Evolutionary conservation across 2,329 filamentous ascomycete species (phyloP).

Genomic region (Diaporthe sp.): DNA sequence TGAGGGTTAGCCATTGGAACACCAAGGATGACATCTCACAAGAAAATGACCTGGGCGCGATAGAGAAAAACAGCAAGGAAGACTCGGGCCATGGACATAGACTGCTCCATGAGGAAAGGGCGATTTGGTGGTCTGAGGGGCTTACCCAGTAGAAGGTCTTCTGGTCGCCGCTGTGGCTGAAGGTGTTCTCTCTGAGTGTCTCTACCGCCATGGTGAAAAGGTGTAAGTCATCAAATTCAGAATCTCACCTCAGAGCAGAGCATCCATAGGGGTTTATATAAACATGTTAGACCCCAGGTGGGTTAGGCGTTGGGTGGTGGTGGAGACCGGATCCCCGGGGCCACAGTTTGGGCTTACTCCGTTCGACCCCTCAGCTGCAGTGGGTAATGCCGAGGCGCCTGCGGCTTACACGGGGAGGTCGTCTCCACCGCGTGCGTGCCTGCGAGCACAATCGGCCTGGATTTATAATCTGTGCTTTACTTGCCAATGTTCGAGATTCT

Average conservation of each 20-base stretch:
- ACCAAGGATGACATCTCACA: too few relatives aligned
- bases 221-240: not conserved
- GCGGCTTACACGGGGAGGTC: not conserved
- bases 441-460: not conserved
- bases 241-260: not conserved
- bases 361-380: conserved; percentile 16
- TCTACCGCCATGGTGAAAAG: conserved; percentile 24
- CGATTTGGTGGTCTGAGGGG: not conserved
- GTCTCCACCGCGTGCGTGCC: not conserved
- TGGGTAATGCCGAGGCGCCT: conserved; percentile 1
- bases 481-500: not conserved
- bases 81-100: not conserved
- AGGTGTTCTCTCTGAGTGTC: conserved; percentile 34
- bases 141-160: conserved; percentile 44
- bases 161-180: conserved; percentile 45
- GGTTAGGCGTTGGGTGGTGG: not conserved
- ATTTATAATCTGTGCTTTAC: not conserved
- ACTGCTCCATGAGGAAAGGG: not conserved
- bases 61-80: not conserved
- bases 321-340: not conserved
- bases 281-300: not conserved
- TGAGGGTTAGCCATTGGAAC: not conserved
- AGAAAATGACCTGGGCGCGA: not conserved
- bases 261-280: conserved; percentile 15
- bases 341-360: not conserved